These are phyloP conservation scores for Terfezia boudieri DNA, from an alignment of 495 filamentous ascomycete genomes.

Conservation along the genomic window DNA sequence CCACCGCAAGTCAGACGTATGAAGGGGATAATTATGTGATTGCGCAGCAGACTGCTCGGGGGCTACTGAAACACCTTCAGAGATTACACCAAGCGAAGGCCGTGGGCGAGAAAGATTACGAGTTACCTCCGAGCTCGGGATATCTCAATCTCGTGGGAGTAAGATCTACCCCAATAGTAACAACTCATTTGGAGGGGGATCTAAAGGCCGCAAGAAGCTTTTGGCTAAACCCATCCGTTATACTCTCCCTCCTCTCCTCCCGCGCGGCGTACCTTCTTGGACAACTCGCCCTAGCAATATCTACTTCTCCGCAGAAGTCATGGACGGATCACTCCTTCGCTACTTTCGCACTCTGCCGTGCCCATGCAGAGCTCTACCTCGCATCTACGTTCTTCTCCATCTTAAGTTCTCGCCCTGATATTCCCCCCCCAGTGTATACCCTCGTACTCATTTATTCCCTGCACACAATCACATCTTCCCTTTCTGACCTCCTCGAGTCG, in stretches of 20 bases:
- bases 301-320: background rate
- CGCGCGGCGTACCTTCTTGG: constrained; percentile 1
- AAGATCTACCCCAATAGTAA: constrained; percentile 1
- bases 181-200: constrained; percentile 6
- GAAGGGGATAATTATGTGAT: constrained; percentile 56
- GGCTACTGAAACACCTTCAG: constrained; percentile 22
- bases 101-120: no score
- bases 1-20: constrained; percentile 44
- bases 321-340: constrained; percentile 11
- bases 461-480: constrained; percentile 5
- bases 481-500: constrained; percentile 13
- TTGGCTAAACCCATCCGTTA: constrained; percentile 9
- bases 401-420: background rate
- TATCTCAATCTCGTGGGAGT: background rate
- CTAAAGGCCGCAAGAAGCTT: constrained; percentile 5
- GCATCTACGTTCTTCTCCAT: constrained; percentile 5
- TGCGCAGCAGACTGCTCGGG: constrained; percentile 54
- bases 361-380: constrained; percentile 16
- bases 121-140: no score
- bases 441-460: constrained; percentile 9
- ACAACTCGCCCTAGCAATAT: no score
- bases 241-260: constrained; percentile 7
- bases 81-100: no score
- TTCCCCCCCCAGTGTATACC: no score
- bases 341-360: constrained; percentile 6